phyloP scores from a whole-genome alignment of 1,284 basidiomycete species.

The Melanopsichium pennsylvanicum region DNA sequence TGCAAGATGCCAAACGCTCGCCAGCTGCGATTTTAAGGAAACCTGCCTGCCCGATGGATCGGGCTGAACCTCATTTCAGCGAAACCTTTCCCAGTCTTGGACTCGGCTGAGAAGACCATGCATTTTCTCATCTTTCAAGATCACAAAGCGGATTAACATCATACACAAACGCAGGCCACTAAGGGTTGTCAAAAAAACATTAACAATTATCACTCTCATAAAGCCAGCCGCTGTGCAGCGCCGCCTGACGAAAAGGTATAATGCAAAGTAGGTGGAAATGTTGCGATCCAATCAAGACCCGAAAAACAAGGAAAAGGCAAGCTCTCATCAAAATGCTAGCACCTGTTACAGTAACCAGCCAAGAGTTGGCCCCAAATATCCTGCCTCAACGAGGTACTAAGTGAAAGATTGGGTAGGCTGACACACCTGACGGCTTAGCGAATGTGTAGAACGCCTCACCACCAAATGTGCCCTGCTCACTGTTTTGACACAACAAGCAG shows the following conservation, averaged over 20 bases:
- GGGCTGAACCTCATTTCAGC: too few relatives aligned
- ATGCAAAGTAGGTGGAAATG: slow-evolving; percentile 11
- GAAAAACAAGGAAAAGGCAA: slow-evolving; percentile 23
- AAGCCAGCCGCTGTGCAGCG: too few relatives aligned
- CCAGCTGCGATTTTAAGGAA: too few relatives aligned
- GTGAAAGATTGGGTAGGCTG: slow-evolving; percentile 25
- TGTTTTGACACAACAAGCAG: slow-evolving; percentile 7
- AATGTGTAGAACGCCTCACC: slow-evolving; percentile 44
- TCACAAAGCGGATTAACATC: background rate
- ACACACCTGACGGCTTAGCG: slow-evolving; percentile 32
- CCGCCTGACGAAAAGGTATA: background rate
- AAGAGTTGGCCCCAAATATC: slow-evolving; percentile 4
- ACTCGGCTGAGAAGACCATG: too few relatives aligned
- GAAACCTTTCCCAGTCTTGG: too few relatives aligned
- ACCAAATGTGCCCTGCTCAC: slow-evolving; percentile 14
- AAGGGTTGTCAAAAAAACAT: too few relatives aligned
- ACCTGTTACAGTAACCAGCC: slow-evolving; percentile 45
- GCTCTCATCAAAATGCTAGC: slow-evolving; percentile 12
- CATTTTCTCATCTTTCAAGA: too few relatives aligned
- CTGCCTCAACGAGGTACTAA: slow-evolving; percentile 14
- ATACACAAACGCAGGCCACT: too few relatives aligned
- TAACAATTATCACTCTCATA: too few relatives aligned
- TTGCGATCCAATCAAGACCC: slow-evolving; percentile 31
- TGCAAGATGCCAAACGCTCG: too few relatives aligned
- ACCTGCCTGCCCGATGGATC: too few relatives aligned